Evolutionary conservation across 331 rosid genomes (phyloP).

Genomic region (Quercus lobata): DNA sequence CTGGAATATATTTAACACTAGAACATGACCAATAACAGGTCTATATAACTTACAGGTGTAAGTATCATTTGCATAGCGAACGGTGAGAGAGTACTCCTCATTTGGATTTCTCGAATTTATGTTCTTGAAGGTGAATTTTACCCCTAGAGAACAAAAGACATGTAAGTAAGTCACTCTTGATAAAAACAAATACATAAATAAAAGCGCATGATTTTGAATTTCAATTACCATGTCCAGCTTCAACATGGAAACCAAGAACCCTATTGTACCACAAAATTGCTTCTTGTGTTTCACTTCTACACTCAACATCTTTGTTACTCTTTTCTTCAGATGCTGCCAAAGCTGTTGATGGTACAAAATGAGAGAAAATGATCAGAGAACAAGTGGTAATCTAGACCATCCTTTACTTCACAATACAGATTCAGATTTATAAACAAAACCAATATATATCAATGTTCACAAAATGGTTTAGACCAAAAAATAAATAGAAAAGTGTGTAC

Average conservation of each 20-base stretch:
- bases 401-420: not conserved
- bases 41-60: slow-evolving; percentile 58
- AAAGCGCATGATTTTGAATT: not conserved
- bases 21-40: not conserved
- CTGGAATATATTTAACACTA: not conserved
- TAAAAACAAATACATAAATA: not conserved
- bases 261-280: slow-evolving; percentile 81
- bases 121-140: slow-evolving; percentile 77
- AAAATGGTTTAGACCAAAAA: not conserved
- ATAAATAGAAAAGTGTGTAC: not conserved
- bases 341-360: slow-evolving; percentile 20
- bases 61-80: slow-evolving; percentile 57
- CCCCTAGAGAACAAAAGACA: slow-evolving; percentile 46
- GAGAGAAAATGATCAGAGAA: not conserved
- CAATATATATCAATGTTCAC: not conserved
- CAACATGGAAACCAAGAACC: slow-evolving; percentile 73
- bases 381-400: slow-evolving; percentile 1
- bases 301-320: slow-evolving; percentile 27
- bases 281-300: slow-evolving; percentile 47
- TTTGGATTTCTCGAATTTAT: slow-evolving; percentile 42
- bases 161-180: slow-evolving; percentile 18
- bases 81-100: slow-evolving; percentile 60
- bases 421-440: slow-evolving; percentile 5
- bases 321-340: slow-evolving; percentile 54
- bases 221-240: slow-evolving; percentile 81